Conservation (phyloP, 2,329 filamentous ascomycete genomes). For the Trichoderma guizhouense region DNA sequence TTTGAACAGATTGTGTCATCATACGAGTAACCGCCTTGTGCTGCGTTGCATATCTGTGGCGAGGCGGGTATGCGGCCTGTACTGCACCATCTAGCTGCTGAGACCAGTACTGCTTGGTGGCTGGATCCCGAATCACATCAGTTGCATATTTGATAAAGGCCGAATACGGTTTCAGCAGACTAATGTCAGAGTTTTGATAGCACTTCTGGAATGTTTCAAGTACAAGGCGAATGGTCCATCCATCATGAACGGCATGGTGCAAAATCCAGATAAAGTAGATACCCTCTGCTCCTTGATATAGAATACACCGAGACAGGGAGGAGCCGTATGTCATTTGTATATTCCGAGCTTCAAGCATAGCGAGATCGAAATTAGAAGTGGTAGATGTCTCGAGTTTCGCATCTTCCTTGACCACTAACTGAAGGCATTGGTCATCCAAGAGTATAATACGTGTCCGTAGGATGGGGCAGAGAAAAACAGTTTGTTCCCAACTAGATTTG, state of each 20-base stretch:
- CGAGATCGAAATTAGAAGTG: neutral
- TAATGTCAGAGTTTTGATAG: neutral
- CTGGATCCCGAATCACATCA: neutral
- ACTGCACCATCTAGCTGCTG: conserved; percentile 17
- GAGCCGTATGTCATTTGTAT: conserved; percentile 7
- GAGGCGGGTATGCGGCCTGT: conserved; percentile 14
- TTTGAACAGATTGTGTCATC: neutral
- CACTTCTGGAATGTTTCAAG: conserved; percentile 17
- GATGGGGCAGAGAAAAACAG: neutral
- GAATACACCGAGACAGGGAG: neutral
- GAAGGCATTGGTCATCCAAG: conserved; percentile 9
- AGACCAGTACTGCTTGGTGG: conserved; percentile 18
- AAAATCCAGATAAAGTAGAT: conserved; percentile 25
- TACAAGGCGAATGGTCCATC: conserved; percentile 25
- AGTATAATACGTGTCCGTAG: conserved; percentile 16
- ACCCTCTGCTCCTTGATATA: neutral
- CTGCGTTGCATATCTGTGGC: neutral
- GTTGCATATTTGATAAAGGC: neutral
- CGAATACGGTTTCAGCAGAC: neutral
- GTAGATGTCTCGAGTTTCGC: neutral
- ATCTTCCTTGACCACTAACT: conserved; percentile 19
- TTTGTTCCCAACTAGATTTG: conserved; percentile 27
- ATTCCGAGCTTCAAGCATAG: neutral
- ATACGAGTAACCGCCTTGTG: neutral
- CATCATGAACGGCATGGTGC: conserved; percentile 31